A percentile compares a stretch with the other conserved stretches of the same genome.
Conservation (phyloP, 495 filamentous ascomycete species). For the Talaromyces thailandensis region DNA sequence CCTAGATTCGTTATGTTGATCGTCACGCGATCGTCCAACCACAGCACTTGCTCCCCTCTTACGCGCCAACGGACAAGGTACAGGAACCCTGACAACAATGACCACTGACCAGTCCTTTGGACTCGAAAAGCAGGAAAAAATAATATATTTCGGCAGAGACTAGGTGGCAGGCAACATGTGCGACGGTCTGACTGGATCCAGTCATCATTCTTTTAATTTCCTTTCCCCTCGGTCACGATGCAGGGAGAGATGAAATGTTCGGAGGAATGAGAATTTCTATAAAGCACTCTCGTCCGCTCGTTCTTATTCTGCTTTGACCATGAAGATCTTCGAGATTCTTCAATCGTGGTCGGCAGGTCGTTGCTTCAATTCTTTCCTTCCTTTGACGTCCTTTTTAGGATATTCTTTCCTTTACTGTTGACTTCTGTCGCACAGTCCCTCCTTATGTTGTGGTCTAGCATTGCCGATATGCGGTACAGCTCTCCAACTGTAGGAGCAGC, state of each 20-base stretch:
- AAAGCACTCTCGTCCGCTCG: neutral
- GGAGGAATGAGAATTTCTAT: neutral
- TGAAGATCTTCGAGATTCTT: neutral
- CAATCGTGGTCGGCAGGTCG: neutral
- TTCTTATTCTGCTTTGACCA: neutral
- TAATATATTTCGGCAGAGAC: neutral
- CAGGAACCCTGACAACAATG: neutral
- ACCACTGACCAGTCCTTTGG: neutral
- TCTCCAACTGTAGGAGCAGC: neutral
- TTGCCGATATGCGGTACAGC: neutral
- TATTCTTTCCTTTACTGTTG: neutral
- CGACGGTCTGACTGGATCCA: neutral
- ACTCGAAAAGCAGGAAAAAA: neutral
- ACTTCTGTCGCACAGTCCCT: neutral
- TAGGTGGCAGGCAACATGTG: neutral
- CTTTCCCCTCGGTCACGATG: neutral
- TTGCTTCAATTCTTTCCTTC: neutral
- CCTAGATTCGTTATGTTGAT: neutral
- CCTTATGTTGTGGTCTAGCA: neutral
- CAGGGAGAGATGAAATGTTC: neutral
- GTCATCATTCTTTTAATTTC: neutral
- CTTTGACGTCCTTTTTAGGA: neutral
- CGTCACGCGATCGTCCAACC: constrained; percentile 6
- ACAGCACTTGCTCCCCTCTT: constrained; percentile 3
- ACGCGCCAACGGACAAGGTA: neutral